These are phyloP conservation scores for Colletotrichum sp. DNA, from an alignment of 2,329 filamentous ascomycete species.

Conservation along the genomic window DNA sequence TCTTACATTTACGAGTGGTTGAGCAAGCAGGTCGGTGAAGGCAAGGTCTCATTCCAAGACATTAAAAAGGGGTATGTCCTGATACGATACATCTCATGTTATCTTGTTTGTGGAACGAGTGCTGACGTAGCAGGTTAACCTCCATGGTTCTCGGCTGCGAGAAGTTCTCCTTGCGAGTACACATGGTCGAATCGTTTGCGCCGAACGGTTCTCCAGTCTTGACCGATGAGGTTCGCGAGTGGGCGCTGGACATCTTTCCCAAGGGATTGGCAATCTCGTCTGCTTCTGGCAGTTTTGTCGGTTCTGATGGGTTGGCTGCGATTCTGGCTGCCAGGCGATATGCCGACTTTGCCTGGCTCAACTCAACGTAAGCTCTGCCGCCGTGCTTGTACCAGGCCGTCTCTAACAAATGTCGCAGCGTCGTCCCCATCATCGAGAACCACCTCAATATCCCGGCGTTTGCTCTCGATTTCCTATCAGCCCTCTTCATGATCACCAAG, in stretches of 20 bases:
- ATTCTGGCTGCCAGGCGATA: background rate
- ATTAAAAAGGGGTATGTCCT: background rate
- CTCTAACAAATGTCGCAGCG: background rate
- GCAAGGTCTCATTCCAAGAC: background rate
- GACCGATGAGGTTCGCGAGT: background rate
- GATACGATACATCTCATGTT: background rate
- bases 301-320: background rate
- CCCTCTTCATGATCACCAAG: background rate
- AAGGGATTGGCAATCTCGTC: background rate
- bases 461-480: background rate
- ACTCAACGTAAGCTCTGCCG: background rate
- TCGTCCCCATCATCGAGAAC: background rate
- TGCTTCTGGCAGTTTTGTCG: background rate
- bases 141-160: background rate
- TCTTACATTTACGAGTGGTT: background rate
- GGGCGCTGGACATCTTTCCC: background rate
- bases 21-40: background rate
- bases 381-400: background rate
- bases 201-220: background rate
- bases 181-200: background rate
- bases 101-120: background rate
- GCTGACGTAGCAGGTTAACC: background rate
- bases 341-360: constrained; percentile 5
- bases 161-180: background rate
- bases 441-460: background rate